Conservation (phyloP, 371 early-diverging fungal genomes). For the Mucor mucedo region DNA sequence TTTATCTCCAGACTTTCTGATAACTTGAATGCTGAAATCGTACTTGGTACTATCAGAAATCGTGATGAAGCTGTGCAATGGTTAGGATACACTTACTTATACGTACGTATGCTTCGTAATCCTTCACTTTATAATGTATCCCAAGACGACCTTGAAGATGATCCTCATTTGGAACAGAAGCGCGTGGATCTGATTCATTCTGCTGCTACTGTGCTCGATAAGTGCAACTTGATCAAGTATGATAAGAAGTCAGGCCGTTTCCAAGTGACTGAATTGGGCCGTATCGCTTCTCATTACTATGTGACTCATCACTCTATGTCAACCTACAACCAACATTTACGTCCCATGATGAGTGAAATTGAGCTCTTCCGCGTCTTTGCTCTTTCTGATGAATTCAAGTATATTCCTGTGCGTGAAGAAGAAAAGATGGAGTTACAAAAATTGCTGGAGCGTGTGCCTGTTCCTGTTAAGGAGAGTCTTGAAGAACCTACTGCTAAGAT, state of each 20-base stretch:
- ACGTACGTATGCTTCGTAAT: constrained; percentile 94
- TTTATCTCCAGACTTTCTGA: constrained; percentile 90
- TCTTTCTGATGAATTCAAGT: constrained; percentile 91
- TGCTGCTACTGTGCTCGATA: constrained; percentile 86
- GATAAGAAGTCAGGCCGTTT: constrained; percentile 90
- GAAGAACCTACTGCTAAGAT: constrained; percentile 95
- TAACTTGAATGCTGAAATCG: constrained; percentile 96
- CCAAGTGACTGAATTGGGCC: constrained; percentile 91
- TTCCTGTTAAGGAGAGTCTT: constrained; percentile 90
- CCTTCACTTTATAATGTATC: constrained; percentile 83
- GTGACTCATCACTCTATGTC: constrained; percentile 90
- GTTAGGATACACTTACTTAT: constrained; percentile 97
- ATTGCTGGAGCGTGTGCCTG: constrained; percentile 92
- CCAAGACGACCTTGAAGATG: constrained; percentile 74
- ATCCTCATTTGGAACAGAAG: constrained; percentile 85
- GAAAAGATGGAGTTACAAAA: constrained; percentile 94
- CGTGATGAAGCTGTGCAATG: constrained; percentile 95
- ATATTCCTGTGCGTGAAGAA: constrained; percentile 95
- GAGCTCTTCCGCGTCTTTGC: constrained; percentile 94
- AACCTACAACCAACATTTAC: constrained; percentile 91
- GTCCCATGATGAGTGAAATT: constrained; percentile 89
- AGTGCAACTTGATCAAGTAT: constrained; percentile 89
- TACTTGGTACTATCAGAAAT: constrained; percentile 89
- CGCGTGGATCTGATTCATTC: constrained; percentile 91
- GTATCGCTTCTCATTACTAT: constrained; percentile 96